Evolutionary conservation across 2,329 filamentous ascomycete species (phyloP), one percentile per base, ranked within the genome.

Genomic region (Magnaporthiopsis rhizophila): DNA sequence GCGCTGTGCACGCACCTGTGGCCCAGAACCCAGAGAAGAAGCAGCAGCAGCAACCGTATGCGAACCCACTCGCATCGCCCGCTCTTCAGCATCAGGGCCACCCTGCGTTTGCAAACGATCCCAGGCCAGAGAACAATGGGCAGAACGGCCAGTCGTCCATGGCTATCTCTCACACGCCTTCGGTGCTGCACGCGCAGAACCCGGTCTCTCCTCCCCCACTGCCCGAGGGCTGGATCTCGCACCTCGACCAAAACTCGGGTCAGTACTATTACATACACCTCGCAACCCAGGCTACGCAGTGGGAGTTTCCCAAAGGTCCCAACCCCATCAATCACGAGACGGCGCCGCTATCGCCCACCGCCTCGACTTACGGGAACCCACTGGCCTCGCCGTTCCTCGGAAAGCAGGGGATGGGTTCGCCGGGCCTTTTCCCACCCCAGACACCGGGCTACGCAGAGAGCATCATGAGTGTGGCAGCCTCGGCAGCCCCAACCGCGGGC

Each of bases 211-310:
- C 95, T 38, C 95, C 95, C 28, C 95, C 94, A 2, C 82, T 99
- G 21, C 95, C 95, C 7, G 95, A 99, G 78, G 95, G 95, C 45
- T 99, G 95, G 95, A 98, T 99, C 72, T 92, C 95, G 26, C 95
- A 98, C 74, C 82, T 98, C 5, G 95, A 99, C 74, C 90, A 92
- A 69, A 97, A 90, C 73, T 98, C 94, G 2, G 95, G 95, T 1
- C 94, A 98, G 73, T 99, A 98, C 76, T 99, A 99, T 76, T 99
- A 99, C 72, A 99, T 99, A 66, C 95, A 99, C 74, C 83, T 99
- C 36, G 90, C 93, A 1, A 93, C 91, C 0, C 95, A 98, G 73
- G 92, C 93, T 3, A 99, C 95, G 0, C 95, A 99, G 74, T 99
- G 95, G 95, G 95, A 99, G 72, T 98, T 98, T 69, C 95, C 95